These are phyloP conservation scores for Arthrocladium fulminans DNA, from an alignment of 2,329 filamentous ascomycete species.

Conservation along the genomic window DNA sequence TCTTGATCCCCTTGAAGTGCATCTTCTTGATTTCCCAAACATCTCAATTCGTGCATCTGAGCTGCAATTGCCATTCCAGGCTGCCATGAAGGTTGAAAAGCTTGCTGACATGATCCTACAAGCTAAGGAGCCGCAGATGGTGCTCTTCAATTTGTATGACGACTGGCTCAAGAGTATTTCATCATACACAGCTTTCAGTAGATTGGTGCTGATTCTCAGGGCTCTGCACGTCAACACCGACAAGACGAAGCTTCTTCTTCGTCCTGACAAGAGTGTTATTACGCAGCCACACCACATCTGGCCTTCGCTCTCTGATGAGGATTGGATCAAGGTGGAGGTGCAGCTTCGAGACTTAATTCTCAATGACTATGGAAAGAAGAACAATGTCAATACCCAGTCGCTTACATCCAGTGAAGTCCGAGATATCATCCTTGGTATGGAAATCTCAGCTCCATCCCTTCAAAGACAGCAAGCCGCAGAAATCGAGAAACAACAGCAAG, in stretches of 20 bases:
- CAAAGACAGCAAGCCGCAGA: conserved; percentile 97
- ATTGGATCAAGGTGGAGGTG: conserved; percentile 99
- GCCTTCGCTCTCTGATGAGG: conserved; percentile 87
- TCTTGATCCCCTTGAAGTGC: conserved; percentile 91
- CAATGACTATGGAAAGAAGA: conserved; percentile 99
- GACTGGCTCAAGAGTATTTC: conserved; percentile 99
- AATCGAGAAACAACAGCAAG: conserved; percentile 97
- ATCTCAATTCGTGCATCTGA: conserved; percentile 97
- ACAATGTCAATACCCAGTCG: conserved; percentile 97
- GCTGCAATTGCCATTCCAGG: conserved; percentile 94
- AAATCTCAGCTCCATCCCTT: conserved; percentile 95
- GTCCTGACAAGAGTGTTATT: conserved; percentile 95
- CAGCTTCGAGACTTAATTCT: conserved; percentile 90
- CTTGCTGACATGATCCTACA: conserved; percentile 97
- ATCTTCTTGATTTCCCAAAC: conserved; percentile 95
- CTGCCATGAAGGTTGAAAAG: conserved; percentile 99
- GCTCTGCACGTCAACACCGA: conserved; percentile 96
- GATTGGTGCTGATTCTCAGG: conserved; percentile 83
- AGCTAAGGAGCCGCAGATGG: conserved; percentile 99
- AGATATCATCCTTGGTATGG: conserved; percentile 98
- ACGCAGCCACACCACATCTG: conserved; percentile 99
- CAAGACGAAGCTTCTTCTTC: conserved; percentile 90
- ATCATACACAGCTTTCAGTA: conserved; percentile 96
- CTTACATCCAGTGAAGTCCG: conserved; percentile 94
- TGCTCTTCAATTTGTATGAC: conserved; percentile 96